Conservation (phyloP, 225 moss, liverwort and hornwort species). For the Sphagnum contortum region DNA sequence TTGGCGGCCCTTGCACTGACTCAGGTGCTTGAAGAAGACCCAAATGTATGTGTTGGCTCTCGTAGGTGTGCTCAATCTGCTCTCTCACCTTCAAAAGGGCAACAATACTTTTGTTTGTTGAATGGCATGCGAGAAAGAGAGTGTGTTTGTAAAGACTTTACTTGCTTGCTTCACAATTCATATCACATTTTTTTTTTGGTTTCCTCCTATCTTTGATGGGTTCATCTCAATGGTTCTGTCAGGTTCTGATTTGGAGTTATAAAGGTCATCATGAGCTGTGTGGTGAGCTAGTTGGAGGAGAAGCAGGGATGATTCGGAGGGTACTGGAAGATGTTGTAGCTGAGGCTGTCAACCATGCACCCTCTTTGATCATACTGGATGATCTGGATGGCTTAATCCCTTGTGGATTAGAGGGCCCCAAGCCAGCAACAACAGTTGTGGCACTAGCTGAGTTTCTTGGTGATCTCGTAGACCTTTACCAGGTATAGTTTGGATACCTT, state of each 20-base stretch:
- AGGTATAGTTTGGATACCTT: conserved; percentile 28
- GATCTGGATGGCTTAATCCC: conserved; percentile 77
- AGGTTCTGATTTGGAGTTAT: not conserved
- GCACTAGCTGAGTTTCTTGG: conserved; percentile 72
- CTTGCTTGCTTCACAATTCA: too few species aligned
- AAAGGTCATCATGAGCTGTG: conserved; percentile 84
- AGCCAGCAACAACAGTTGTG: conserved; percentile 58
- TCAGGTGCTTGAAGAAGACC: conserved; percentile 67
- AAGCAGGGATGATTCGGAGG: conserved; percentile 52
- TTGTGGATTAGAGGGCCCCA: conserved; percentile 65
- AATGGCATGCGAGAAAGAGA: too few species aligned
- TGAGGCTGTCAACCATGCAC: conserved; percentile 72
- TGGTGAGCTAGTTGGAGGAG: conserved; percentile 84
- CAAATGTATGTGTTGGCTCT: conserved; percentile 45
- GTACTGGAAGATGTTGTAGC: conserved; percentile 58
- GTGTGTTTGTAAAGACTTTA: too few species aligned
- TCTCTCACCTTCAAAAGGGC: too few species aligned
- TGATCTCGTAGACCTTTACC: conserved; percentile 79
- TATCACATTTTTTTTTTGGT: too few species aligned
- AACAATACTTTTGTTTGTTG: too few species aligned
- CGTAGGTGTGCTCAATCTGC: conserved; percentile 40
- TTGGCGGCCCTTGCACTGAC: conserved; percentile 71
- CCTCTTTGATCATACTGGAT: conserved; percentile 85
- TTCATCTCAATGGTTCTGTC: too few species aligned
- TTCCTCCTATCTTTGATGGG: too few species aligned